phyloP scores from a whole-genome alignment of 257 asterid species.

The Solanum phureja region DNA sequence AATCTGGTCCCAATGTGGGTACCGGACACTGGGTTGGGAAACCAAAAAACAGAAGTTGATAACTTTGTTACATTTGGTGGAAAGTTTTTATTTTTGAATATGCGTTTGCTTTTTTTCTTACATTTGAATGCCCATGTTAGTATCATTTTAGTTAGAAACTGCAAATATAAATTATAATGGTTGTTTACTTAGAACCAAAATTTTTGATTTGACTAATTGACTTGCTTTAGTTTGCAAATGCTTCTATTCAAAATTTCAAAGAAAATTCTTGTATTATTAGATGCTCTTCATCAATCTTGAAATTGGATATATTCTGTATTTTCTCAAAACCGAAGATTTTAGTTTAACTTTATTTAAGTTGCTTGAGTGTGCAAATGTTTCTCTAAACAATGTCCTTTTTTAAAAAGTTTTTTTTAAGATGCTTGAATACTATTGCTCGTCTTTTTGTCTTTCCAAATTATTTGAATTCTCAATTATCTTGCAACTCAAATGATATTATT shows the following conservation, averaged over 20 bases:
- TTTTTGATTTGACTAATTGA: too few species aligned
- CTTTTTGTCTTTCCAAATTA: background rate
- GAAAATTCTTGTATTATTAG: background rate
- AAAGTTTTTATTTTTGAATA: background rate
- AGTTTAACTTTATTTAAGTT: background rate
- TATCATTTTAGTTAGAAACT: background rate
- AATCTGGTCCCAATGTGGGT: background rate
- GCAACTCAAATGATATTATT: slow-evolving; percentile 5
- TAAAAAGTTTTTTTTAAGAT: background rate
- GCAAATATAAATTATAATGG: background rate
- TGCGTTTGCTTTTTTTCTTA: background rate
- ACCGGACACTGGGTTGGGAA: background rate
- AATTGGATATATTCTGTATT: background rate
- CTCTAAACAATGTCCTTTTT: background rate
- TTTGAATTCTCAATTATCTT: background rate
- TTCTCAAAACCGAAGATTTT: too few species aligned
- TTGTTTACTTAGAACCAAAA: background rate
- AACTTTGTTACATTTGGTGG: background rate
- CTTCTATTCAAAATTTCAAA: background rate
- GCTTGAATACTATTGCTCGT: background rate
- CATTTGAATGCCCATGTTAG: background rate
- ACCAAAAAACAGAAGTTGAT: background rate
- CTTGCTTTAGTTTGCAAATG: too few species aligned
- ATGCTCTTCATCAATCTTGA: background rate
- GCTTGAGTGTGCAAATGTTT: background rate